Percentiles rank a stretch among this genome's conserved stretches.
phyloP scores from a whole-genome alignment of 2,329 filamentous ascomycete species.

The Xylariaceae sp. region DNA sequence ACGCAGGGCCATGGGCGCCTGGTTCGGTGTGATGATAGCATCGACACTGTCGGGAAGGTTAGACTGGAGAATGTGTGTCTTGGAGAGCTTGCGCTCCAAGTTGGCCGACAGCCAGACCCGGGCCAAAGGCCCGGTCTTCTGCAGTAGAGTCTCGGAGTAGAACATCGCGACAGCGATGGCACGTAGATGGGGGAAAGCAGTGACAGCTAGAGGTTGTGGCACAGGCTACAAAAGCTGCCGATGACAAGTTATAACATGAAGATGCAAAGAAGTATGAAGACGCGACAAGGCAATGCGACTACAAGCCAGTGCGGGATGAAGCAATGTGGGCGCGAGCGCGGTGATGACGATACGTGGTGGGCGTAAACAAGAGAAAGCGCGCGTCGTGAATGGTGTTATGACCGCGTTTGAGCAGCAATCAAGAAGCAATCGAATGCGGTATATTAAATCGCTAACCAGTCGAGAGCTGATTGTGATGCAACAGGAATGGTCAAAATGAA shows the following conservation, averaged over 20 bases:
- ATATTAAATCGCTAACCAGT: conserved; percentile 7
- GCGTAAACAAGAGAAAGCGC: conserved; percentile 23
- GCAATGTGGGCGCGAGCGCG: conserved; percentile 1
- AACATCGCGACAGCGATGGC: conserved; percentile 66
- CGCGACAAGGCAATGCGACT: background rate
- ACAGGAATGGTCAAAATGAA: conserved; percentile 7
- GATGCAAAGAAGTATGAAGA: too few species aligned
- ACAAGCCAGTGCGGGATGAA: conserved; percentile 8
- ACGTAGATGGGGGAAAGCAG: conserved; percentile 11
- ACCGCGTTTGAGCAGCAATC: conserved; percentile 12
- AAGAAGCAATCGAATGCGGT: conserved; percentile 7
- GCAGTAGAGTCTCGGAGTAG: conserved; percentile 91
- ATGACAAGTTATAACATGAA: conserved; percentile 17
- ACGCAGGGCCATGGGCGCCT: conserved; percentile 91
- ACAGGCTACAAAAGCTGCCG: conserved; percentile 1
- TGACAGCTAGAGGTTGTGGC: background rate
- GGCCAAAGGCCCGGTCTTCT: conserved; percentile 94
- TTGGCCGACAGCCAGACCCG: conserved; percentile 98
- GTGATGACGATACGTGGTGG: conserved; percentile 3
- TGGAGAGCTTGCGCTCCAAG: conserved; percentile 95
- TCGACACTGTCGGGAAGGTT: conserved; percentile 93
- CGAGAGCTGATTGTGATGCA: background rate
- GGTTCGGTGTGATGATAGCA: conserved; percentile 87
- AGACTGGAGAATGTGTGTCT: conserved; percentile 90
- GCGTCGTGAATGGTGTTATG: conserved; percentile 24